A percentile compares a stretch with the other conserved stretches of the same genome.
phyloP scores from a whole-genome alignment of 2,329 filamentous ascomycete species.

The Paecilomyces formosus region DNA sequence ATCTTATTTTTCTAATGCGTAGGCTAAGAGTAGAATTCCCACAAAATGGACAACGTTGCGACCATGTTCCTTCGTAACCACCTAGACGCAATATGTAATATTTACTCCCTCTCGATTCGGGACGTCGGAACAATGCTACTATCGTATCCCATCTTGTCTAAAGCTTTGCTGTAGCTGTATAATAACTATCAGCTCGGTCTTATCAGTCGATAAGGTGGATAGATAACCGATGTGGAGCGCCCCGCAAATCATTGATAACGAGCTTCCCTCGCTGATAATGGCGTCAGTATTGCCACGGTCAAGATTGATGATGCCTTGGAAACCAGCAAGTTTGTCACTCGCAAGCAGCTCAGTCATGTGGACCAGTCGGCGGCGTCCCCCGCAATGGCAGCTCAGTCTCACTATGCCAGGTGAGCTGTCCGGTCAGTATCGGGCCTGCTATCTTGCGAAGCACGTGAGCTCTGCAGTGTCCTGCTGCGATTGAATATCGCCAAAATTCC shows the following conservation, averaged over 20 bases:
- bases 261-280: neutral
- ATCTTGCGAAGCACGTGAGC: neutral
- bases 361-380: neutral
- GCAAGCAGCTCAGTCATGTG: neutral
- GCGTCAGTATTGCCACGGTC: neutral
- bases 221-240: neutral
- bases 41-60: neutral
- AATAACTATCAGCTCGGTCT: neutral
- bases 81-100: neutral
- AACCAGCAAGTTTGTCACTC: neutral
- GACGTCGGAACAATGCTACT: neutral
- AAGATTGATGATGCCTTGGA: neutral
- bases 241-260: neutral
- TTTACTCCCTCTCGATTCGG: neutral
- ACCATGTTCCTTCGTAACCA: neutral
- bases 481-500: neutral
- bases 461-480: neutral
- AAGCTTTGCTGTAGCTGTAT: neutral
- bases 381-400: neutral
- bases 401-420: neutral
- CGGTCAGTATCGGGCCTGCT: neutral
- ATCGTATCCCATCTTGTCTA: neutral
- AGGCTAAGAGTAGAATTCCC: neutral
- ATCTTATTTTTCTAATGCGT: neutral
- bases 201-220: neutral